Evolutionary conservation across 768 basidiomycete genomes (phyloP), one percentile per base, ranked within the genome.

Genomic region (Boletus pseudo-olivaceus): DNA sequence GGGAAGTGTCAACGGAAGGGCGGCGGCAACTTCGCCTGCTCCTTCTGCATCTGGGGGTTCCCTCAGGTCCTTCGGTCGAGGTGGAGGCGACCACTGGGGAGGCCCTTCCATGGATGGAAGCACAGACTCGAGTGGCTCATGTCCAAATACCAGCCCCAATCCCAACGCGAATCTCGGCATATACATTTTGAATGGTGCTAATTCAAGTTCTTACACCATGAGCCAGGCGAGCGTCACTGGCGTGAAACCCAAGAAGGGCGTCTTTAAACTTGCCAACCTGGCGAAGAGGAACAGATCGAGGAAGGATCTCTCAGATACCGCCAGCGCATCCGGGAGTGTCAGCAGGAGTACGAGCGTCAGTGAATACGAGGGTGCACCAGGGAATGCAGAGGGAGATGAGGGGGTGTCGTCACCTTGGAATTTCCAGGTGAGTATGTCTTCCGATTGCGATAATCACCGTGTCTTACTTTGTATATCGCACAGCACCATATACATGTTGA

Each of bases 401-500:
- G 78, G 76, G 26, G 86, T 90, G 40, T 84, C 86, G 0, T 57
- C 73, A 56, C 88, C 88, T 5, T 89, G 83, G 82, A 88, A 88
- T 66, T 88, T 90, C 56, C 85, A 85, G 78, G 86, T 83, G 64
- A 43, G 63, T 47, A 12, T 23, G 2, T 49, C 54, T 57, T 29
- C 57, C 12, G 14, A 44, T 29, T 1, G 20, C 5, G 30, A 37
- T 49, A 0, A 8, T 20, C 43, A 3, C 40, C 15, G 8, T 10
- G 9, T 48, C 58, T 56, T 8, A 60, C 47, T 29, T 41, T 39
- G 47, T 19, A 32, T 39, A 7, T 43, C 27, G 7, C 42, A n/a
- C 42, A 88, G 87, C 88, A 90, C 64, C 79, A 90, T 62, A 82
- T 90, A 33, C 88, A 90, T 63, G 88, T 90, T 29, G 85, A 90